Evolutionary conservation across 2,329 filamentous ascomycete genomes (phyloP), one percentile per base, ranked within the genome.

Genomic region (Blumeriella jaapii): DNA sequence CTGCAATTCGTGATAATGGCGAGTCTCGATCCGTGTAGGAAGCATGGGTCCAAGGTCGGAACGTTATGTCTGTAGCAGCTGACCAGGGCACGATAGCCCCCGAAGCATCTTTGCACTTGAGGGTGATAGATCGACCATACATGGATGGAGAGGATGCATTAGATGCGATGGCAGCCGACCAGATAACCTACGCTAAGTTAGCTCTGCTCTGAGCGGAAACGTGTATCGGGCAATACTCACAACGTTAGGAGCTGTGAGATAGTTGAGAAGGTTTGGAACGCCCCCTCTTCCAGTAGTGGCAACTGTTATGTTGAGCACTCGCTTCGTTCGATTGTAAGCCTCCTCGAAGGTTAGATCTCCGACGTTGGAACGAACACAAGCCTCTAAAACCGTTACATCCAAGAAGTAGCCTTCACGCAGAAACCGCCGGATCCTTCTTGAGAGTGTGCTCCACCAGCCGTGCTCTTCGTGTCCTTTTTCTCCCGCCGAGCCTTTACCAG

Each of bases 301-400:
- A 14, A 95, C 78, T 0, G 86, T 94, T 45, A 96, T 95, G 55
- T 95, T 95, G 48, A 96, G 63, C 3, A 93, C 77, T 32, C 85
- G 69, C 54, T 91, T 91, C 24, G 85, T 94, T 42, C 76, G 74
- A 33, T 78, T 72, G 53, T 87, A 94, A 0, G 89, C 89, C 60
- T 95, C 89, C 57, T 93, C 84, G 52, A 96, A 96, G 0, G 87
- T 95, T 42, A 93, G 56, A 50, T 94, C 82, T 7, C 86, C 87
- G 10, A 94, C 77, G 47, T 94, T 93, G 10, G 78, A 75, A 38
- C 80, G 71, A 10, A 95, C 80, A 47, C 84, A 89, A 39, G 87
- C 74, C 54, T 93, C 85, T 29, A 96, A 61, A 7, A 93, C 78
- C 25, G 70, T 74, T 3, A 84, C 74, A 55, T 95, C 86, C 18